phyloP scores from a whole-genome alignment of 371 early-diverging fungal genomes.

The Nematocida parisii region DNA sequence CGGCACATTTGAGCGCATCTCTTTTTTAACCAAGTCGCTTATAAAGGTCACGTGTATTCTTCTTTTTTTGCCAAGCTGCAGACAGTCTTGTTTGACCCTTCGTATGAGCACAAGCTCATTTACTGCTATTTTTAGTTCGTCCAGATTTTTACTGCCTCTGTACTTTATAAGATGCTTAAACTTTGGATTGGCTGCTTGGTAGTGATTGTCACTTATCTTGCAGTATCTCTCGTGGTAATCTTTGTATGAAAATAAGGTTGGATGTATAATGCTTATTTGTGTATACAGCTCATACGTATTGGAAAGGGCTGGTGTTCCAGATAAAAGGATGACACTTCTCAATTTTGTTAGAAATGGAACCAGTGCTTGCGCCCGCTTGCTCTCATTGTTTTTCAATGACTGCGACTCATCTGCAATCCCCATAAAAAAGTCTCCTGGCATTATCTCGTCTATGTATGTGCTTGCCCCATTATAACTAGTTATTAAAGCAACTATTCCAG shows the following conservation, averaged over 20 bases:
- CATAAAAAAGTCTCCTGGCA: slow-evolving; percentile 54
- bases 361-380: slow-evolving; percentile 71
- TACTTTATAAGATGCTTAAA: slow-evolving; percentile 35
- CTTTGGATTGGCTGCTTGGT: slow-evolving; percentile 14
- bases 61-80: slow-evolving; percentile 60
- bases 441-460: slow-evolving; percentile 15
- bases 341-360: slow-evolving; percentile 71
- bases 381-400: slow-evolving; percentile 71
- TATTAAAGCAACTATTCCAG: slow-evolving; percentile 46
- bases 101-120: slow-evolving; percentile 72
- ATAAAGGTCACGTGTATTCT: slow-evolving; percentile 45
- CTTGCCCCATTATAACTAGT: slow-evolving; percentile 62
- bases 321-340: slow-evolving; percentile 68
- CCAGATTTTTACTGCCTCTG: slow-evolving; percentile 71
- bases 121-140: slow-evolving; percentile 72
- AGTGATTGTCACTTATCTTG: slow-evolving; percentile 62
- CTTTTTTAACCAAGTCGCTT: slow-evolving; percentile 1
- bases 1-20: not conserved
- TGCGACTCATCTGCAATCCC: slow-evolving; percentile 72
- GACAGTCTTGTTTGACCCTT: slow-evolving; percentile 71
- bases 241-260: slow-evolving; percentile 66
- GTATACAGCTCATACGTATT: slow-evolving; percentile 73
- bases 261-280: slow-evolving; percentile 70
- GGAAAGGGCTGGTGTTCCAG: slow-evolving; percentile 73
- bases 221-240: slow-evolving; percentile 73